Conservation (phyloP, 1,139 yeast genomes). For the Yamadazyma atlantica region DNA sequence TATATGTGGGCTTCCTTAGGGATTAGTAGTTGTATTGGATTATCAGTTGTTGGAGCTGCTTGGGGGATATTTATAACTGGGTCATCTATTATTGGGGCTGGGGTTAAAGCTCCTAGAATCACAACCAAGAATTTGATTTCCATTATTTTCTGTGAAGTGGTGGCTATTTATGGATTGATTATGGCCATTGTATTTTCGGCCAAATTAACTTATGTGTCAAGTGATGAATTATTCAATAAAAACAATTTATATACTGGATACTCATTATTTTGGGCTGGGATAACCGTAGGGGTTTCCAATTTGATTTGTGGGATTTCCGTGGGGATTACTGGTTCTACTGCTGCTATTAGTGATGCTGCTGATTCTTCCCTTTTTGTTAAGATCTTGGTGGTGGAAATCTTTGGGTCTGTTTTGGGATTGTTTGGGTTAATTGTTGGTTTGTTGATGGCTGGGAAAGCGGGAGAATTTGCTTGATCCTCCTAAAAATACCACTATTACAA, state of each 20-base stretch:
- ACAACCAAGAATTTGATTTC: conserved; percentile 96
- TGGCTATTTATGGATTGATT: conserved; percentile 96
- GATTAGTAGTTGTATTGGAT: conserved; percentile 88
- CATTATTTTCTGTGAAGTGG: conserved; percentile 98
- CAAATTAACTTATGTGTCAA: conserved; percentile 73
- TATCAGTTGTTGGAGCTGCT: conserved; percentile 96
- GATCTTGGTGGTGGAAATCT: conserved; percentile 94
- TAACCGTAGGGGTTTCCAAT: conserved; percentile 92
- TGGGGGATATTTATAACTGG: conserved; percentile 99
- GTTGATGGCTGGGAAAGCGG: conserved; percentile 94
- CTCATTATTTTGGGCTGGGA: conserved; percentile 96
- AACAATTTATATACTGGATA: conserved; percentile 91
- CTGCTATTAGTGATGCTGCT: conserved; percentile 97
- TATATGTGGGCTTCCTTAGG: conserved; percentile 97
- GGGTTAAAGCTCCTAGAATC: conserved; percentile 95
- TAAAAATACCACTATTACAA: too few species aligned
- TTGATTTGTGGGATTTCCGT: conserved; percentile 97
- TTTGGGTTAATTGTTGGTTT: conserved; percentile 94
- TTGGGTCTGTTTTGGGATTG: conserved; percentile 93
- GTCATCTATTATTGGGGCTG: conserved; percentile 93
- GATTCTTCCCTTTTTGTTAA: conserved; percentile 93
- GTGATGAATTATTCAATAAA: conserved; percentile 63
- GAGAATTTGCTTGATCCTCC: conserved; percentile 53
- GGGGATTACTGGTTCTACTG: conserved; percentile 97
- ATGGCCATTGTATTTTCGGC: conserved; percentile 97